Conservation (phyloP, 768 basidiomycete species). For the Tephrocybe sp. region DNA sequence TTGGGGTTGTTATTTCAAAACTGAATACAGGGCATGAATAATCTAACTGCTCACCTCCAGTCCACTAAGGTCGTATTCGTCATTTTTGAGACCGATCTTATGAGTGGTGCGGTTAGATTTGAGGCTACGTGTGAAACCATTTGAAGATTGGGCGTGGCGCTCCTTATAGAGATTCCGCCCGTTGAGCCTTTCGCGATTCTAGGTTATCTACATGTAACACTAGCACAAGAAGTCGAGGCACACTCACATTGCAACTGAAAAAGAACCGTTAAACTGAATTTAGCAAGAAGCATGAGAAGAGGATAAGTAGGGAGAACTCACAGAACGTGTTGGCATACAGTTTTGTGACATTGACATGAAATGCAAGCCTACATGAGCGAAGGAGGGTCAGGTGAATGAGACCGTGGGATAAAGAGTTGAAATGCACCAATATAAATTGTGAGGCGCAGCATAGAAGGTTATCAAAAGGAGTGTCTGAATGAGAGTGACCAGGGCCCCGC, state of each 20-base stretch:
- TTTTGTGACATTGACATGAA: slow-evolving; percentile 49
- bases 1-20: not conserved
- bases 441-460: slow-evolving; percentile 38
- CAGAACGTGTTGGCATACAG: slow-evolving; percentile 52
- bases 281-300: not conserved
- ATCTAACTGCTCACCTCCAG: not conserved
- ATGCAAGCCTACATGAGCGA: slow-evolving; percentile 36
- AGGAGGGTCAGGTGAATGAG: not conserved
- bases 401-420: not conserved
- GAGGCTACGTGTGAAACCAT: slow-evolving; percentile 6
- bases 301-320: slow-evolving; percentile 30
- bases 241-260: slow-evolving; percentile 34
- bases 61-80: slow-evolving; percentile 13
- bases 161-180: slow-evolving; percentile 20
- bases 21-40: not conserved
- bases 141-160: slow-evolving; percentile 3
- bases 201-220: not conserved
- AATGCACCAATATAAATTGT: slow-evolving; percentile 36
- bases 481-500: slow-evolving; percentile 43
- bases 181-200: slow-evolving; percentile 20
- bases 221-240: too few relatives aligned
- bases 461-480: slow-evolving; percentile 41
- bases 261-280: too few relatives aligned
- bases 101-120: slow-evolving; percentile 3
- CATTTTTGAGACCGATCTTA: slow-evolving; percentile 5